Base-by-base conservation (phyloP, 106 monocot genomes). In the Dendrobium huoshanense region DNA sequence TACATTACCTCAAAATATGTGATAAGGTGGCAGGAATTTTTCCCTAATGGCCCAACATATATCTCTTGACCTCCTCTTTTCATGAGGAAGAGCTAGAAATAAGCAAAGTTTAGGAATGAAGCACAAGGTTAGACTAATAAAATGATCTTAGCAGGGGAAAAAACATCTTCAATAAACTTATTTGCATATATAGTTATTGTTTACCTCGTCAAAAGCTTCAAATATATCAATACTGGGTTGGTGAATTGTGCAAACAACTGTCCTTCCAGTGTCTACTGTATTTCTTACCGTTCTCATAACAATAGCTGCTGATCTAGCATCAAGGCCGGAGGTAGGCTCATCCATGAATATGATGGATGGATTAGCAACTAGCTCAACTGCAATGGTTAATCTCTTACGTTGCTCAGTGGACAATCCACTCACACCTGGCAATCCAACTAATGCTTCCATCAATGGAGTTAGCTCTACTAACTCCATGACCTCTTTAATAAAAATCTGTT, bases 261-360 rank as follows among this genome's bases (percentile, higher is more conserved):
- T 82, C 37, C 82, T 78, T 41, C 86, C 82, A 22, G 86, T 86
- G 79, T 86, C 48, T 0, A 86, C 82, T 65, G 82, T 82, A 20
- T 82, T 86, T 37, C 86, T 86, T 8, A 86, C 82, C 1, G 79
- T 74, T 72, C 86, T 78, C 79, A 86, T 86, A 4, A 86, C 86
- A 79, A 86, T 82, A 55, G 86, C 86, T 20, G 82, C 82, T 45
- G 86, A 75, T 24, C 82, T 42, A 40, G 86, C 82, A 76, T 86
- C 82, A 25, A 86, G 82, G 19, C 82, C 82, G 25, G 86, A 79
- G 29, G 86, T 86, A 25, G 86, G 86, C 41, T 86, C 86, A 77
- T 86, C 86, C 86, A 82, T 82, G 75, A 86, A 86, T 31, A 86
- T 79, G 27, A 86, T 86, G 22, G 86, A 86, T 41, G 86, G 86